Percentiles rank a stretch among this genome's conserved stretches.
These are phyloP conservation scores for Oemleria cerasiformis DNA, from an alignment of 306 rosid species.

Conservation along the genomic window DNA sequence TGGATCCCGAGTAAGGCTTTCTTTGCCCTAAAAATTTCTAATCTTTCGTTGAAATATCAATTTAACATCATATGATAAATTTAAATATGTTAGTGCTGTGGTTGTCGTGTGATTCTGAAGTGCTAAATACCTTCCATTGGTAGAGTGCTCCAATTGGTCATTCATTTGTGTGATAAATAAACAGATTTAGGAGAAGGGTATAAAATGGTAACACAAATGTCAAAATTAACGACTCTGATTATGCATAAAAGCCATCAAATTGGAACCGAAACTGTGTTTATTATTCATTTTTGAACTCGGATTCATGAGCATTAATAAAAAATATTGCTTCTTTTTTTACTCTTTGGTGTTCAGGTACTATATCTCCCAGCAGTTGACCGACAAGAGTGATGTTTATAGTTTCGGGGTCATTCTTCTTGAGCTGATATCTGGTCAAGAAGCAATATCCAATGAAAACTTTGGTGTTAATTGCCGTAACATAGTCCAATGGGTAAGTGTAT, in stretches of 20 bases:
- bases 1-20: slow-evolving; percentile 91
- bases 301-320: not conserved
- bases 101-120: not conserved
- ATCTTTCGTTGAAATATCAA: slow-evolving; percentile 18
- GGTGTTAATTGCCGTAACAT: slow-evolving; percentile 92
- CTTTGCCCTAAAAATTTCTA: slow-evolving; percentile 12
- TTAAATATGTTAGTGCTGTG: not conserved
- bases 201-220: not conserved
- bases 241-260: not conserved
- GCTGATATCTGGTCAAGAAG: slow-evolving; percentile 97
- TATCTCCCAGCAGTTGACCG: slow-evolving; percentile 94
- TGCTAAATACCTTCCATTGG: slow-evolving; percentile 3
- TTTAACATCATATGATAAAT: slow-evolving; percentile 16
- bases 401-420: slow-evolving; percentile 98
- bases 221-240: not conserved
- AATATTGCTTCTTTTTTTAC: not conserved
- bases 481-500: slow-evolving; percentile 87
- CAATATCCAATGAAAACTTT: slow-evolving; percentile 87
- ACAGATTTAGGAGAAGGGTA: not conserved
- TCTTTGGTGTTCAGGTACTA: slow-evolving; percentile 59
- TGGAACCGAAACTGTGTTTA: not conserved
- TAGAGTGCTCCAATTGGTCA: not conserved
- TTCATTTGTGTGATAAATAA: not conserved
- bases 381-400: slow-evolving; percentile 94
- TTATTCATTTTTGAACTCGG: not conserved